Percentiles rank a stretch among this genome's conserved stretches.
Conservation (phyloP, 257 asterid genomes). For the Plectranthus barbatus region DNA sequence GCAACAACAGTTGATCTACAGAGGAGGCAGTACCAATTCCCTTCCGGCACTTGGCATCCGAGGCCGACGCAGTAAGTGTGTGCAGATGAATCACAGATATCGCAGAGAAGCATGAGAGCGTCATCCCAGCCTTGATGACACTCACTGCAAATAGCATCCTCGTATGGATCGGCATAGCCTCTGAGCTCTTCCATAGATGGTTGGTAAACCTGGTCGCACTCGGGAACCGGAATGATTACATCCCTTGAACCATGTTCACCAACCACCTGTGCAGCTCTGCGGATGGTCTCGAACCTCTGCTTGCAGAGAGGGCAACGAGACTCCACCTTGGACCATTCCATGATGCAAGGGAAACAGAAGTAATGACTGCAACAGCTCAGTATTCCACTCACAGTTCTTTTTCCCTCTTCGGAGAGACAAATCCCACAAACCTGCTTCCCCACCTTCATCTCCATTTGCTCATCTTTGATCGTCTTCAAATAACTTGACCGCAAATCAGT, state of each 20-base stretch:
- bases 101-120: conserved; percentile 69
- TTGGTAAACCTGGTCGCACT: conserved; percentile 81
- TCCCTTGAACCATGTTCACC: conserved; percentile 32
- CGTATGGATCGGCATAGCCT: conserved; percentile 57
- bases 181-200: conserved; percentile 82
- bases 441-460: conserved; percentile 40
- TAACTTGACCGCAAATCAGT: conserved; percentile 29
- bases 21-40: conserved; percentile 77
- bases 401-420: conserved; percentile 63
- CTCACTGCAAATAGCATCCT: conserved; percentile 50
- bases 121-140: conserved; percentile 71
- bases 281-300: conserved; percentile 55
- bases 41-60: conserved; percentile 72
- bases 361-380: conserved; percentile 64
- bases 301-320: conserved; percentile 78
- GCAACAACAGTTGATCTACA: conserved; percentile 54
- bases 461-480: conserved; percentile 14
- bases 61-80: conserved; percentile 79
- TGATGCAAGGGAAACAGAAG: conserved; percentile 73
- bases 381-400: conserved; percentile 46
- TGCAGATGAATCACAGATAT: conserved; percentile 72
- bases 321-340: conserved; percentile 87
- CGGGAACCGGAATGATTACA: conserved; percentile 40
- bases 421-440: conserved; percentile 72
- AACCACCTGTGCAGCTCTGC: conserved; percentile 34